Evolutionary conservation across 495 filamentous ascomycete genomes (phyloP).

Genomic region (Hypoxylon trugodes): DNA sequence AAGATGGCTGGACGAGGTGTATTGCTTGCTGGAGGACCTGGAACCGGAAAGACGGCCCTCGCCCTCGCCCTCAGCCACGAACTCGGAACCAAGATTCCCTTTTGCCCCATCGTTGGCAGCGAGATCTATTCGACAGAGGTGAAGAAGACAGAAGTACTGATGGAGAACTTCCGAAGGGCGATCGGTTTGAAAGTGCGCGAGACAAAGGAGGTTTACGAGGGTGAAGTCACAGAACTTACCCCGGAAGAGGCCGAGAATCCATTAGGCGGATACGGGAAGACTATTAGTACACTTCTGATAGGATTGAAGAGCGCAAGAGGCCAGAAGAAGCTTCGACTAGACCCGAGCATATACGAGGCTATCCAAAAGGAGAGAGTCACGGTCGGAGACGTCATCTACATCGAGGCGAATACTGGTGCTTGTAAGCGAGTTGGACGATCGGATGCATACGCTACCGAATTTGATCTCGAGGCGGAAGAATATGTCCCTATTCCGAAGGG

Average conservation of each 20-base stretch:
- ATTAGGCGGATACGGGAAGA: conserved; percentile 93
- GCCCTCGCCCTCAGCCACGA: conserved; percentile 94
- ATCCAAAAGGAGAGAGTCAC: conserved; percentile 98
- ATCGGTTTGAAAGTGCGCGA: conserved; percentile 96
- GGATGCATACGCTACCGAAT: conserved; percentile 96
- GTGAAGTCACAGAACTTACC: conserved; percentile 94
- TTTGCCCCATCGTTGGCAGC: conserved; percentile 95
- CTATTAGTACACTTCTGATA: conserved; percentile 89
- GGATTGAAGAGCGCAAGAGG: conserved; percentile 90
- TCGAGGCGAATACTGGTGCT: conserved; percentile 96
- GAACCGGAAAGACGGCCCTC: conserved; percentile 96
- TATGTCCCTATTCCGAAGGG: conserved; percentile 98
- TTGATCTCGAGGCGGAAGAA: conserved; percentile 97
- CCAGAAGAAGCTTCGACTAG: conserved; percentile 94
- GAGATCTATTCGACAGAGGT: conserved; percentile 97
- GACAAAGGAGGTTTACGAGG: conserved; percentile 98
- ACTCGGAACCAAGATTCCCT: conserved; percentile 95
- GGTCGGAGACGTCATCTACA: conserved; percentile 97
- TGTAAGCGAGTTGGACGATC: conserved; percentile 95
- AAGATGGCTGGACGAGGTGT: conserved; percentile 98
- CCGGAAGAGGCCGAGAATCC: conserved; percentile 98
- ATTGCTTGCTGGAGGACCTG: conserved; percentile 87
- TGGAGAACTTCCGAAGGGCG: conserved; percentile 97
- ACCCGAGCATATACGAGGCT: conserved; percentile 98
- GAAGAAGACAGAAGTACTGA: conserved; percentile 98